phyloP scores from a whole-genome alignment of 352 stramenopile genomes.

The Pythium angustatum region DNA sequence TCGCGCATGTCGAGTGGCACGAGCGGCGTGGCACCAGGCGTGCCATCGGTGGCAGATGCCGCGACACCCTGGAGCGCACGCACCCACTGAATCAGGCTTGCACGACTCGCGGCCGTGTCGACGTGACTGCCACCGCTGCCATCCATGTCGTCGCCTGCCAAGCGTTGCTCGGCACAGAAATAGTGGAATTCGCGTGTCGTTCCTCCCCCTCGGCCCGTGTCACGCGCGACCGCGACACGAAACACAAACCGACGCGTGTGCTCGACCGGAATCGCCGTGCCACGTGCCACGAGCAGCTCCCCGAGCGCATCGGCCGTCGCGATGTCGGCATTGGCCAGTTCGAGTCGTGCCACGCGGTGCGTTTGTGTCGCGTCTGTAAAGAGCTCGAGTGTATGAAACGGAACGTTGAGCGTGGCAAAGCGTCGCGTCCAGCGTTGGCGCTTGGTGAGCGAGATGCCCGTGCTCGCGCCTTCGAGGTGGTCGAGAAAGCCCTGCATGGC shows the following conservation, averaged over 20 bases:
- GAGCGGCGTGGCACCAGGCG: not conserved
- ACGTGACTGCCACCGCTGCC: constrained; percentile 19
- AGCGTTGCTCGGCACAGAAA: constrained; percentile 48
- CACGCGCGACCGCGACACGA: constrained; percentile 29
- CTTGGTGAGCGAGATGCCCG: too few species aligned
- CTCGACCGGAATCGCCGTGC: constrained; percentile 38
- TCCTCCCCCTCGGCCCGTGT: too few species aligned
- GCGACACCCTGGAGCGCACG: constrained; percentile 34
- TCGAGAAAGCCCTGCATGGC: constrained; percentile 68
- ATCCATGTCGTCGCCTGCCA: not conserved
- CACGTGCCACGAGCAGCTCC: constrained; percentile 32
- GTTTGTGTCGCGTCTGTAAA: constrained; percentile 50
- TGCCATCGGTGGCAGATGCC: not conserved
- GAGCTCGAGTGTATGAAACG: constrained; percentile 60
- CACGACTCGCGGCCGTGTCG: constrained; percentile 38
- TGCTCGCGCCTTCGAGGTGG: constrained; percentile 43
- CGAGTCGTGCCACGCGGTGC: constrained; percentile 42
- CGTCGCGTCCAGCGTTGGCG: constrained; percentile 53
- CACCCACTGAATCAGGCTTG: constrained; percentile 55
- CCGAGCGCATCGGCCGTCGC: constrained; percentile 59
- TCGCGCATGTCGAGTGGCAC: constrained; percentile 27
- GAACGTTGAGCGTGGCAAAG: constrained; percentile 49
- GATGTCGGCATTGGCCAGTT: constrained; percentile 46
- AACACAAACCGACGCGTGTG: constrained; percentile 73
- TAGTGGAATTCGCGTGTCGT: constrained; percentile 36